phyloP scores from a whole-genome alignment of 768 basidiomycete species.

The Lactarius akahatsu region DNA sequence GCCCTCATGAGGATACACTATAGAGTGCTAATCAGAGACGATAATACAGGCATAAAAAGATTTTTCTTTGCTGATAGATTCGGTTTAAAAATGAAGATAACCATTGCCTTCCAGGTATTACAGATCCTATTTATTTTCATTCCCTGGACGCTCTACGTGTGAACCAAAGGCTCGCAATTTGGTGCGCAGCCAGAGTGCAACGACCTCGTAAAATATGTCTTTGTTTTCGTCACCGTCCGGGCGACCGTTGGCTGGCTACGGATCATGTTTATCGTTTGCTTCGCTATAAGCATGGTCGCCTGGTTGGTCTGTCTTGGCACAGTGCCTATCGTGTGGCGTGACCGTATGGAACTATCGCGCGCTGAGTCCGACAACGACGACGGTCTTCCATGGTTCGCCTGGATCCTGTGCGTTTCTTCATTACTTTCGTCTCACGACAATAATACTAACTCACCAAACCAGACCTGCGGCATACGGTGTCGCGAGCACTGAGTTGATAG shows the following conservation, averaged over 20 bases:
- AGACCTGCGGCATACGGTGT: neutral
- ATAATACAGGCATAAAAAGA: neutral
- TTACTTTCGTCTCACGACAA: neutral
- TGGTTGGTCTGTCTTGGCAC: neutral
- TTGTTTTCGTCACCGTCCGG: neutral
- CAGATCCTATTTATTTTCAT: neutral
- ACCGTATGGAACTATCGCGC: no score
- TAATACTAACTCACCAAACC: neutral
- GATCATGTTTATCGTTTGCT: neutral
- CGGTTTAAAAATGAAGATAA: neutral
- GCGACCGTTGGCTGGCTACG: neutral
- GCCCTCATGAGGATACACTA: neutral
- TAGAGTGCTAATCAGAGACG: neutral
- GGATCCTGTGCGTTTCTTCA: neutral
- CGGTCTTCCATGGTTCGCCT: neutral
- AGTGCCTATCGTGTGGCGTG: neutral
- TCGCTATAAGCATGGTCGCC: neutral
- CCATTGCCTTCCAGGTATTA: neutral
- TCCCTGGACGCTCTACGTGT: neutral
- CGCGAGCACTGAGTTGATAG: neutral
- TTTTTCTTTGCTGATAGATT: neutral
- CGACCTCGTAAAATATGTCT: neutral
- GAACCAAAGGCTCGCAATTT: neutral
- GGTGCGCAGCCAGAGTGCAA: slow-evolving; percentile 3
- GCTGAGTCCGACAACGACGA: no score